phyloP scores from a whole-genome alignment of 1,284 basidiomycete species.

The Fomitopsis pinicola region DNA sequence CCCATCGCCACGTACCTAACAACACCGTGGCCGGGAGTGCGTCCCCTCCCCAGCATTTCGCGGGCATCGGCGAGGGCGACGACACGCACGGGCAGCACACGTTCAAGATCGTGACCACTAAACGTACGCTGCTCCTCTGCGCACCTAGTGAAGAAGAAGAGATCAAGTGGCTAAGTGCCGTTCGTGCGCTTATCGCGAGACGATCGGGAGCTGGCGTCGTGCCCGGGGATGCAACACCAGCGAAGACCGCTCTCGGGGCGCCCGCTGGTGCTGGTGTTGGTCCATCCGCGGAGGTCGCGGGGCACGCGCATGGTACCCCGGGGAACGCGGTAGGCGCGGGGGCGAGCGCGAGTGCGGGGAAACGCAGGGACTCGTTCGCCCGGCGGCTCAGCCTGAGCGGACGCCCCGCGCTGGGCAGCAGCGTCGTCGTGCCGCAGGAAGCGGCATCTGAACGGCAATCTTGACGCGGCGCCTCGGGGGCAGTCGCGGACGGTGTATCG shows the following conservation, averaged over 20 bases:
- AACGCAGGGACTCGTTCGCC: conserved; percentile 24
- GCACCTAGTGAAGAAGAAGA: conserved; percentile 98
- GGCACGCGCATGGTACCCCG: conserved; percentile 2
- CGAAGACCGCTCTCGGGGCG: conserved; percentile 5
- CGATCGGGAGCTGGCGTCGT: conserved; percentile 48
- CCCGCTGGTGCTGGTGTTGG: conserved; percentile 1
- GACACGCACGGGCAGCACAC: conserved; percentile 52
- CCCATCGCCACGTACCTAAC: conserved; percentile 26
- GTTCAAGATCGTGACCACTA: conserved; percentile 96
- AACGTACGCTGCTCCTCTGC: conserved; percentile 84
- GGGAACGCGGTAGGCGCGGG: conserved; percentile 4
- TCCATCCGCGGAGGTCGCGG: conserved; percentile 8
- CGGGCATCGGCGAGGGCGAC: conserved; percentile 35
- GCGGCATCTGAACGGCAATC: conserved; percentile 24
- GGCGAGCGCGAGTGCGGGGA: conserved; percentile 6
- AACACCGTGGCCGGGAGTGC: conserved; percentile 30
- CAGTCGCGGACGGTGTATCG: conserved; percentile 1
- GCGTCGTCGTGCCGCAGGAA: conserved; percentile 14
- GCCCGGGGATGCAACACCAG: conserved; percentile 30
- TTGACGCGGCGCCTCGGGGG: conserved; percentile 5
- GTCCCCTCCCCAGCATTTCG: conserved; percentile 27
- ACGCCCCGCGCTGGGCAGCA: conserved; percentile 13
- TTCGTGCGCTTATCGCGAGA: conserved; percentile 84
- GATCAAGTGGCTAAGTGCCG: conserved; percentile 95
- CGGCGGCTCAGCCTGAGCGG: conserved; percentile 27